phyloP scores from a whole-genome alignment of 2,329 filamentous ascomycete species.

The Immersiporthe knoxdaviesiana region DNA sequence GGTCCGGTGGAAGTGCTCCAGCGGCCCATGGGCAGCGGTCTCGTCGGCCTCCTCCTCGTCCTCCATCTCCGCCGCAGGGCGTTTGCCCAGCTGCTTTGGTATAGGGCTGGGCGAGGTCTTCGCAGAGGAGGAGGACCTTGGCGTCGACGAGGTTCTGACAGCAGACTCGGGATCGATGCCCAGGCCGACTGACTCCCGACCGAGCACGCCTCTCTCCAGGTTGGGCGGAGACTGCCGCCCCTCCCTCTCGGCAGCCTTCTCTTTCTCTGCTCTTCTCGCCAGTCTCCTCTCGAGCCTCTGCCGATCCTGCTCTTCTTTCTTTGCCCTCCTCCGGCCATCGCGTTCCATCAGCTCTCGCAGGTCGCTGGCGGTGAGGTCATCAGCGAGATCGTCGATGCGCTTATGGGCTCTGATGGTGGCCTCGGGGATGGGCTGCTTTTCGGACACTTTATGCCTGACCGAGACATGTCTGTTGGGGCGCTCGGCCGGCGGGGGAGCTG shows the following conservation, averaged over 20 bases:
- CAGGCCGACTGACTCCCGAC: constrained; percentile 60
- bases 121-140: constrained; percentile 49
- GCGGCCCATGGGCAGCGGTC: constrained; percentile 27
- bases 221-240: constrained; percentile 59
- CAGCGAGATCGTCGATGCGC: constrained; percentile 72
- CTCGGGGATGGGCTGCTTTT: constrained; percentile 60
- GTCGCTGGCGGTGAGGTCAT: constrained; percentile 82
- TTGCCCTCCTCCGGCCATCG: constrained; percentile 78
- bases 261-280: constrained; percentile 68
- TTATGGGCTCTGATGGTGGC: constrained; percentile 64
- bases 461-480: constrained; percentile 24
- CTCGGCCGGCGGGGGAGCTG: constrained; percentile 38
- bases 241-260: constrained; percentile 60
- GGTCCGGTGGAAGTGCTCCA: constrained; percentile 51
- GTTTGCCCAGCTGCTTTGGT: constrained; percentile 38
- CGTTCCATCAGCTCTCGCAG: constrained; percentile 88
- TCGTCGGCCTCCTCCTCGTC: constrained; percentile 29
- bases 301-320: constrained; percentile 69
- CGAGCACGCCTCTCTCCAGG: constrained; percentile 63
- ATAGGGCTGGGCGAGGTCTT: constrained; percentile 35
- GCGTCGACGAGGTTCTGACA: constrained; percentile 59
- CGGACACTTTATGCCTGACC: constrained; percentile 45
- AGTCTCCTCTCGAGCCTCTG: constrained; percentile 69
- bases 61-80: constrained; percentile 29
- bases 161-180: constrained; percentile 60